A percentile compares a stretch with the other conserved stretches of the same genome.
phyloP scores from a whole-genome alignment of 2,329 filamentous ascomycete genomes.

The Aureobasidium sp. region DNA sequence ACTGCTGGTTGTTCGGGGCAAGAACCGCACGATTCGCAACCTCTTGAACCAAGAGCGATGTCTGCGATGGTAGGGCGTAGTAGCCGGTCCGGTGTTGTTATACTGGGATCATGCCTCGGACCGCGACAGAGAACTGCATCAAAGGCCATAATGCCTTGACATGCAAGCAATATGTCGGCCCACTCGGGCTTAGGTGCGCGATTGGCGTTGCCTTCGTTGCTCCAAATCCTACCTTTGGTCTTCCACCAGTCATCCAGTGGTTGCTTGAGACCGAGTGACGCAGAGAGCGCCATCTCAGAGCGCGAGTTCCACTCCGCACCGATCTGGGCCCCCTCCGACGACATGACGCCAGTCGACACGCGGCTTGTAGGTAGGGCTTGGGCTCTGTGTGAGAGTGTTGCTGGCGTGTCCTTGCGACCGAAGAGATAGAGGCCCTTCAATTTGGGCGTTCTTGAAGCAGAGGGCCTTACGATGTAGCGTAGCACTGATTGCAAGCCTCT shows the following conservation, averaged over 20 bases:
- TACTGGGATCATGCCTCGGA: slow-evolving; percentile 54
- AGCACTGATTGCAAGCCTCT: slow-evolving; percentile 68
- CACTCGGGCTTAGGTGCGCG: slow-evolving; percentile 55
- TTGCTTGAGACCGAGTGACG: slow-evolving; percentile 29
- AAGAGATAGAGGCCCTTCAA: slow-evolving; percentile 82
- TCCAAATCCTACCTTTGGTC: slow-evolving; percentile 33
- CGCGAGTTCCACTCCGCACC: slow-evolving; percentile 53
- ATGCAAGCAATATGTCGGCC: slow-evolving; percentile 67
- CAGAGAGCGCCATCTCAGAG: slow-evolving; percentile 46
- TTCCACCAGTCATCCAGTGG: slow-evolving; percentile 43
- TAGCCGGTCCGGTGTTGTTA: slow-evolving; percentile 25
- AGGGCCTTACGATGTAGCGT: slow-evolving; percentile 63
- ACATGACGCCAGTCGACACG: slow-evolving; percentile 25
- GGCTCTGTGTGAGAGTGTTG: slow-evolving; percentile 12
- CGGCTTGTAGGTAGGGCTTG: slow-evolving; percentile 11
- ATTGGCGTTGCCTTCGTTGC: slow-evolving; percentile 43
- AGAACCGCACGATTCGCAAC: slow-evolving; percentile 66
- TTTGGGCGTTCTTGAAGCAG: slow-evolving; percentile 57
- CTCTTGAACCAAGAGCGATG: slow-evolving; percentile 56
- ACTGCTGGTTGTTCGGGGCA: slow-evolving; percentile 66
- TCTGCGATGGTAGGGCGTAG: slow-evolving; percentile 58
- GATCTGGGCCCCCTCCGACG: slow-evolving; percentile 42
- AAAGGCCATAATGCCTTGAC: slow-evolving; percentile 71
- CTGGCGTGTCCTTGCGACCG: slow-evolving; percentile 40
- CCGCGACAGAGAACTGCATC: slow-evolving; percentile 78